phyloP scores from a whole-genome alignment of 2,329 filamentous ascomycete genomes.

The Xylaria sp. region DNA sequence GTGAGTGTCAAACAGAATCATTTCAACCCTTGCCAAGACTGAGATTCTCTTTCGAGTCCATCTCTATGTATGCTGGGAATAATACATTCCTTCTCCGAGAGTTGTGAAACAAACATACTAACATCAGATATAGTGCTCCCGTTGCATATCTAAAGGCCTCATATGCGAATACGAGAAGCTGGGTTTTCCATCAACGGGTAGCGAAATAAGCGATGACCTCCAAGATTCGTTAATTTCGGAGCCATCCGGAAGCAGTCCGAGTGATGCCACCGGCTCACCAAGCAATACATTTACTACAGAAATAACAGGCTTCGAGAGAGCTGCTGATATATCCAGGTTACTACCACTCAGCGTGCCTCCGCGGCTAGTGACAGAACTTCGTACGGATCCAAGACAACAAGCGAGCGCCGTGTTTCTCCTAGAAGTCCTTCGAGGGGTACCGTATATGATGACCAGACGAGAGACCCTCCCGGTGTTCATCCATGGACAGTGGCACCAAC shows the following conservation, averaged over 20 bases:
- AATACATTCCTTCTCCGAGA: not conserved
- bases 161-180: constrained; percentile 42
- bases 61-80: not conserved
- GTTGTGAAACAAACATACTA: not conserved
- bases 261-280: constrained; percentile 17
- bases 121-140: constrained; percentile 36
- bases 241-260: constrained; percentile 23
- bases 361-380: constrained; percentile 36
- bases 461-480: constrained; percentile 42
- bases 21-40: constrained; percentile 28
- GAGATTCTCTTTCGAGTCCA: not conserved
- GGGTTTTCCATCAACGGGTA: not conserved
- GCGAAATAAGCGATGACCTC: constrained; percentile 11
- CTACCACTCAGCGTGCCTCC: constrained; percentile 23
- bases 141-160: constrained; percentile 41
- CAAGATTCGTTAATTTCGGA: constrained; percentile 25
- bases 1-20: constrained; percentile 37
- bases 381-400: constrained; percentile 40
- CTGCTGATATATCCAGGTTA: not conserved
- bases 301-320: not conserved
- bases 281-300: not conserved
- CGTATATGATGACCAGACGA: constrained; percentile 38
- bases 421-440: constrained; percentile 41
- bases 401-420: constrained; percentile 39
- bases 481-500: constrained; percentile 41